Evolutionary conservation across 257 asterid species (phyloP), one percentile per base, ranked within the genome.

Genomic region (Solanum raphanifolium): DNA sequence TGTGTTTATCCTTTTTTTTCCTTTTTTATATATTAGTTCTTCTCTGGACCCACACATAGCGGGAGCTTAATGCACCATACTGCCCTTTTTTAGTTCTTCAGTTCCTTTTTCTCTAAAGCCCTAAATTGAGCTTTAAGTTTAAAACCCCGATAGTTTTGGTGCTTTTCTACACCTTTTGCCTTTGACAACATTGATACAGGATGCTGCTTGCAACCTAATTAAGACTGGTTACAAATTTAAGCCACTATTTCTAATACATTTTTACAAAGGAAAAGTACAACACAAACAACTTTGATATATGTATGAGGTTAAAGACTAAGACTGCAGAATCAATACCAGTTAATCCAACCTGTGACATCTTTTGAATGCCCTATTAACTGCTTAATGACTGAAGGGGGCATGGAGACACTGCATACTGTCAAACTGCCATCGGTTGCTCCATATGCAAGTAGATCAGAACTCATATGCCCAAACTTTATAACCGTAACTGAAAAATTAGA

Each of bases 391-490:
- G 98, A 93, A 88, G 99, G 96, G 68, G 99, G 94, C 48, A 86
- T 84, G 41, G 98, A 92, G 87, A 95, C 97, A 13, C 90, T 88
- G 92, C 99, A 97, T 52, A 96, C 99, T 25, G 93, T 94, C 92
- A 97, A 91, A 92, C 97, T 97, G 89, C 99, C 99, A 93, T 96
- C 98, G 0, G 99, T 90, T 89, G 99, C 98, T 90, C 99, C 99
- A 91, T 96, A 96, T 89, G 98, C 99, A 90, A 97, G 99, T 86
- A 97, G 91, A 90, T 96, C 98, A 36, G 99, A 97, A 93, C 99
- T 97, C 95, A 83, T 93, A 91, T 97, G 94, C 90, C 99, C 99
- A 91, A 97, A 95, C 92, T 97, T 97, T 90, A 97, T 93, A 86
- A 96, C 97, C 86, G 98, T 96, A 90, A 97, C 99, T 96, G 89